Conservation (phyloP, 768 basidiomycete species). For the Floccularia luteovirens region DNA sequence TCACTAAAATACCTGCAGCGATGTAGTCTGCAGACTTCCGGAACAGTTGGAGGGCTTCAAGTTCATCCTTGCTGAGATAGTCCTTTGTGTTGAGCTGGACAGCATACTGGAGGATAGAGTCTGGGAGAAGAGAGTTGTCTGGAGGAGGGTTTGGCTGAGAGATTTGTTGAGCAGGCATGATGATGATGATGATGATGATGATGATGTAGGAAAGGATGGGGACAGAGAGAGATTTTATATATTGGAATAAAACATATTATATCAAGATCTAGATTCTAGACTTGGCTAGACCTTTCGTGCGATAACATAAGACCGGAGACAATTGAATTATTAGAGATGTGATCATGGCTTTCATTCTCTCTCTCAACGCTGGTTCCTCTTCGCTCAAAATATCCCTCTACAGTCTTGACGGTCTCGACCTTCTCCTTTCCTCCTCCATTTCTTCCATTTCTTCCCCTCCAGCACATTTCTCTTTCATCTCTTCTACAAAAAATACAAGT, state of each 20-base stretch:
- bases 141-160: constrained; percentile 61
- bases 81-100: constrained; percentile 39
- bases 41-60: constrained; percentile 43
- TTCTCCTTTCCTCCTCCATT: constrained; percentile 43
- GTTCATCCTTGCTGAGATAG: constrained; percentile 42
- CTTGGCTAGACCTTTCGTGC: too few relatives aligned
- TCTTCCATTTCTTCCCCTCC: constrained; percentile 53
- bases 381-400: constrained; percentile 82
- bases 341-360: constrained; percentile 56
- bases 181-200: constrained; percentile 5
- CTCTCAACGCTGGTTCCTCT: constrained; percentile 78
- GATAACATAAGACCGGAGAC: too few relatives aligned
- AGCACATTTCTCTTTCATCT: constrained; percentile 39
- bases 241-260: too few relatives aligned
- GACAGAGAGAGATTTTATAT: too few relatives aligned
- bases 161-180: constrained; percentile 55
- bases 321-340: too few relatives aligned
- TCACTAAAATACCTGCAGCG: constrained; percentile 41
- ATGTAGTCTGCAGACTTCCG: constrained; percentile 63
- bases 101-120: constrained; percentile 40
- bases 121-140: constrained; percentile 60
- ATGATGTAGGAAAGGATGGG: too few relatives aligned
- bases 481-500: constrained; percentile 6
- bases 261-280: too few relatives aligned
- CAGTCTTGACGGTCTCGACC: constrained; percentile 21